Evolutionary conservation across 805 yeast genomes (phyloP).

Genomic region (Saturnispora diversa): DNA sequence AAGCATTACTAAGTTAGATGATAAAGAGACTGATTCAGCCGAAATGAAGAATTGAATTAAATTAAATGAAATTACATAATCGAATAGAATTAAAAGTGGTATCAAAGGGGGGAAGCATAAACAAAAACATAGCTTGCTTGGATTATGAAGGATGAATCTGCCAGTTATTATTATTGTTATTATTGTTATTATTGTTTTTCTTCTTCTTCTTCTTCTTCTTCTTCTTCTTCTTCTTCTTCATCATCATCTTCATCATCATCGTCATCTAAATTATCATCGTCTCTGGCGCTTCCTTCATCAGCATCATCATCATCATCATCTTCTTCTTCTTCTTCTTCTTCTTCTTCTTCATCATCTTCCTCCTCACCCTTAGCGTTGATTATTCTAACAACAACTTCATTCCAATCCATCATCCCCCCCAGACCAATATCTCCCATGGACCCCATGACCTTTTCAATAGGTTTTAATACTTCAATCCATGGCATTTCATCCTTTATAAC

Average conservation of each 20-base stretch:
- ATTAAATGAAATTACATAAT: not conserved
- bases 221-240: constrained; percentile 5
- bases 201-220: constrained; percentile 1
- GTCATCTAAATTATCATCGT: constrained; percentile 22
- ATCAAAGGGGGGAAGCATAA: too few relatives aligned
- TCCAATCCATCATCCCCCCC: constrained; percentile 67
- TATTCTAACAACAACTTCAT: constrained; percentile 48
- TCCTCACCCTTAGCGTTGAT: constrained; percentile 46
- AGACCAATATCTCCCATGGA: constrained; percentile 52
- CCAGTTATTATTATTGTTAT: too few relatives aligned
- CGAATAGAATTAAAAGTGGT: too few relatives aligned
- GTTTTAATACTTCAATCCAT: constrained; percentile 52
- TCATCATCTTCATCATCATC: constrained; percentile 15
- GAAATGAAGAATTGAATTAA: not conserved
- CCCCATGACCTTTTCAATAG: constrained; percentile 50
- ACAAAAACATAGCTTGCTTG: too few relatives aligned
- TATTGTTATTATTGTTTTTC: not conserved
- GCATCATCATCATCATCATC: constrained; percentile 27
- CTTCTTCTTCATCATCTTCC: constrained; percentile 47
- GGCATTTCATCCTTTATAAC: constrained; percentile 53
- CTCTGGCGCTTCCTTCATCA: constrained; percentile 24
- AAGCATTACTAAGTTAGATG: constrained; percentile 50
- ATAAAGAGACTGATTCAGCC: not conserved
- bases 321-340: constrained; percentile 28
- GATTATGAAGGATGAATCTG: too few relatives aligned